phyloP scores from a whole-genome alignment of 306 rosid genomes.

The Neltuma alba region DNA sequence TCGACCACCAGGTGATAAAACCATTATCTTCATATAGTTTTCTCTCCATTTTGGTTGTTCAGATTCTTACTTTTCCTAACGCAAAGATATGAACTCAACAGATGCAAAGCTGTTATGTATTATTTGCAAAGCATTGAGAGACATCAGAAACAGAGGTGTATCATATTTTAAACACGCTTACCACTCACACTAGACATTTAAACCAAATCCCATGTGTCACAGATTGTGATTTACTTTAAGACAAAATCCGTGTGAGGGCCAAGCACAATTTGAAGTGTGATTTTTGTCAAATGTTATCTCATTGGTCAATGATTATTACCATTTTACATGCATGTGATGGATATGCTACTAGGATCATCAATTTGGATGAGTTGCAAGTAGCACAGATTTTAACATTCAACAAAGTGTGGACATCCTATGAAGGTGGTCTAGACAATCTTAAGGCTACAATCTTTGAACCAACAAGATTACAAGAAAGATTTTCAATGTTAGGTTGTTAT shows the following conservation, averaged over 20 bases:
- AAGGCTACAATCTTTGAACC: not conserved
- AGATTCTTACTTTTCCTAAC: not conserved
- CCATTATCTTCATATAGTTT: not conserved
- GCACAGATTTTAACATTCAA: not conserved
- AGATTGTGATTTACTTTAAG: too few relatives aligned
- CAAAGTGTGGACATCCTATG: not conserved
- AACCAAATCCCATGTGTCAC: too few relatives aligned
- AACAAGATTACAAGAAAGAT: not conserved
- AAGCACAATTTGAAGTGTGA: not conserved
- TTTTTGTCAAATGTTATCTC: too few relatives aligned
- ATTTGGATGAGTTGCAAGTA: not conserved
- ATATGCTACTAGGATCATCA: not conserved
- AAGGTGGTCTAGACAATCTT: not conserved
- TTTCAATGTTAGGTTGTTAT: slow-evolving; percentile 22
- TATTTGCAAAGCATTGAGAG: not conserved
- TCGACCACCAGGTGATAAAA: not conserved
- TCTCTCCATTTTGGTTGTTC: not conserved
- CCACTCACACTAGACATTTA: too few relatives aligned
- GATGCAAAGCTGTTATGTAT: not conserved
- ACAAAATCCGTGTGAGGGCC: too few relatives aligned
- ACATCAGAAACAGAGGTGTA: not conserved
- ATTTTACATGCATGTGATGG: not conserved
- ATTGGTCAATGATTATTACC: not conserved
- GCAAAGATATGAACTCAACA: not conserved
- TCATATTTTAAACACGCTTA: not conserved